These are phyloP conservation scores for Ceraceosorus guamensis DNA, from an alignment of 1,284 basidiomycete genomes.

Conservation along the genomic window DNA sequence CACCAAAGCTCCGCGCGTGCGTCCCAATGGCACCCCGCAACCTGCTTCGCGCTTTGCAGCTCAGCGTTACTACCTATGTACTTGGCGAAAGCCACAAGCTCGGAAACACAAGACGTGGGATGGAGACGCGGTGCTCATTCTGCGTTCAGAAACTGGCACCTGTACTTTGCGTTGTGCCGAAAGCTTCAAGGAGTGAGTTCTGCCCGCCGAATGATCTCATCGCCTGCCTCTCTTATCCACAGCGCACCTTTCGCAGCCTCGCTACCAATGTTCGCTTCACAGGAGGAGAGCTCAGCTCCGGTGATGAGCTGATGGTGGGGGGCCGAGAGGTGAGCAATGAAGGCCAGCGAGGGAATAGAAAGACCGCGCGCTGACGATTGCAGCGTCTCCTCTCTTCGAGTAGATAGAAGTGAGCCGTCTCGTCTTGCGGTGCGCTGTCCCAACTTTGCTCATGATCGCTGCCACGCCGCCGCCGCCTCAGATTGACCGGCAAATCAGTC, in stretches of 20 bases:
- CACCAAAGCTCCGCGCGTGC: slow-evolving; percentile 6
- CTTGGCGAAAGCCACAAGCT: slow-evolving; percentile 61
- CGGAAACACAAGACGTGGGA: slow-evolving; percentile 87
- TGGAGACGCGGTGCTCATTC: slow-evolving; percentile 50
- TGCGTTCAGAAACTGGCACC: slow-evolving; percentile 21
- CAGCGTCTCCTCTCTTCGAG: not conserved
- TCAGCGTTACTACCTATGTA: slow-evolving; percentile 38
- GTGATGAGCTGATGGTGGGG: slow-evolving; percentile 28
- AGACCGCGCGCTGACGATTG: not conserved
- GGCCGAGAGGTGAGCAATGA: slow-evolving; percentile 17
- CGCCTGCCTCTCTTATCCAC: not conserved
- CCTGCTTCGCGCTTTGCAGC: not conserved
- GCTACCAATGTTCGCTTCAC: slow-evolving; percentile 11
- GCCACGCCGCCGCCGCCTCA: not conserved
- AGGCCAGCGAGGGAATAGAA: not conserved
- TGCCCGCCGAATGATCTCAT: not conserved
- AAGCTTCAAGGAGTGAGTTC: slow-evolving; percentile 26
- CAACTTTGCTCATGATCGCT: not conserved
- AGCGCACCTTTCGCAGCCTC: not conserved
- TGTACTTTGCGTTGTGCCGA: slow-evolving; percentile 31
- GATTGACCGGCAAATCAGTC: not conserved
- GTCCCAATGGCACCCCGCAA: not conserved
- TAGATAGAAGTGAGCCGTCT: not conserved
- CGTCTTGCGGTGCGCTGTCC: not conserved
- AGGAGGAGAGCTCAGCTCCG: slow-evolving; percentile 19